These are phyloP conservation scores for Scedosporium apiospermum DNA, from an alignment of 2,329 filamentous ascomycete species.

Conservation along the genomic window DNA sequence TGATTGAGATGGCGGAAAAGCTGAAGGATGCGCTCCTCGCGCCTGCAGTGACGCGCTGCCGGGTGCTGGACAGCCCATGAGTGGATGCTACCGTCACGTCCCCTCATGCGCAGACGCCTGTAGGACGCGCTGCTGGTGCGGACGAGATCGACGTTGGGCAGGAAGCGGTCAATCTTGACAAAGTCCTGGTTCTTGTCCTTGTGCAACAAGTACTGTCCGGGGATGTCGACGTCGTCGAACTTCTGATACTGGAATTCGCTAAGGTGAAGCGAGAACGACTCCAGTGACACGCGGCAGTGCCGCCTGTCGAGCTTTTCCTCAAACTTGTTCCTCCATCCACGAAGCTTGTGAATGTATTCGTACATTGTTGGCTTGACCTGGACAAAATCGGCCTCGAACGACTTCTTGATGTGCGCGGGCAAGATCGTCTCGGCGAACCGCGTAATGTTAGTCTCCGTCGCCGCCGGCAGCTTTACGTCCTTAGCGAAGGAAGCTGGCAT, in stretches of 20 bases:
- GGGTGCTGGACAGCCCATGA: constrained; percentile 95
- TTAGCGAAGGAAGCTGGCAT: constrained; percentile 79
- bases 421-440: constrained; percentile 94
- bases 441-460: constrained; percentile 93
- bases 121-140: constrained; percentile 86
- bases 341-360: constrained; percentile 95
- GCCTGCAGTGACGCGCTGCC: constrained; percentile 79
- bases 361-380: constrained; percentile 92
- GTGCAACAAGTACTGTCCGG: constrained; percentile 92
- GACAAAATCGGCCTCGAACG: constrained; percentile 97
- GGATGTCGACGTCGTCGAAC: constrained; percentile 96
- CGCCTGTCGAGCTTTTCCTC: constrained; percentile 93
- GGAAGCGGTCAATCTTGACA: constrained; percentile 90
- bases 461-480: constrained; percentile 79
- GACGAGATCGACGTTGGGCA: constrained; percentile 89
- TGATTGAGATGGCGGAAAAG: constrained; percentile 97
- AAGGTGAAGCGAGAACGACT: constrained; percentile 79
- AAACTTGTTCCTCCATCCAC: constrained; percentile 94
- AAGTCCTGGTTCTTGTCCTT: constrained; percentile 99
- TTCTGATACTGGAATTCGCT: constrained; percentile 97
- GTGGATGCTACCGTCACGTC: constrained; percentile 95
- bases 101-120: constrained; percentile 86
- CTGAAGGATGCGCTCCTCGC: constrained; percentile 91
- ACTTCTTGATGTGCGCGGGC: constrained; percentile 86
- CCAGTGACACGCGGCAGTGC: constrained; percentile 62